Conservation (phyloP, 345 rosid species). For the Cardamine occulta region DNA sequence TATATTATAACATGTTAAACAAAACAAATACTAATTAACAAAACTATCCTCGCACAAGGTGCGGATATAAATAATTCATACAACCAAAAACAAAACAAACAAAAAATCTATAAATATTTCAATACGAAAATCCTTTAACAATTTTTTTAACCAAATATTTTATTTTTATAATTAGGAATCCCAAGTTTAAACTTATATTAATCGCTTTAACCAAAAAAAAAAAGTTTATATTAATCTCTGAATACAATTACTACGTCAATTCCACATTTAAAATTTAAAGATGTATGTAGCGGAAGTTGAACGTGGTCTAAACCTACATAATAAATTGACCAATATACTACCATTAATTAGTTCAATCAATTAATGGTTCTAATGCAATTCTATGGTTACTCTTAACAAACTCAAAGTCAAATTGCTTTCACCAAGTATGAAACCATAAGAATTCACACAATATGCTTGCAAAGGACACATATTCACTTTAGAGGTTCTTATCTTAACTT, state of each 20-base stretch:
- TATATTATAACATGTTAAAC: no score
- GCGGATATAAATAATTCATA: no score
- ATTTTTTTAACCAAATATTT: no score
- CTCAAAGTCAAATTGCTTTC: constrained; percentile 8
- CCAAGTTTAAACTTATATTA: neutral
- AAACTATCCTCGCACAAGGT: no score
- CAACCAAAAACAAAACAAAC: no score
- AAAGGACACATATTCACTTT: constrained; percentile 26
- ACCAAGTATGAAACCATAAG: constrained; percentile 32
- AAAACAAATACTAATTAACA: no score
- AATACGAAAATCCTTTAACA: no score
- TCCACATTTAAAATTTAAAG: neutral
- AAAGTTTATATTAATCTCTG: neutral
- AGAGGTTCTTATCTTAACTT: constrained; percentile 32
- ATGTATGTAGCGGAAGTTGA: constrained; percentile 1
- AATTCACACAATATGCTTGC: constrained; percentile 11
- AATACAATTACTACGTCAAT: neutral
- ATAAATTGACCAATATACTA: neutral
- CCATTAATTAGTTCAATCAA: neutral
- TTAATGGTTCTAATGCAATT: neutral
- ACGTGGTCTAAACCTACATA: neutral
- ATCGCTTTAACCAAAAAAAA: no score
- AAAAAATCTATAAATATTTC: no score
- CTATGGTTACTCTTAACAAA: neutral
- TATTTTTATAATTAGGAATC: neutral